Percentiles rank a stretch among this genome's conserved stretches.
phyloP scores from a whole-genome alignment of 2,329 filamentous ascomycete genomes.

The Ophidiomyces ophidiicola region DNA sequence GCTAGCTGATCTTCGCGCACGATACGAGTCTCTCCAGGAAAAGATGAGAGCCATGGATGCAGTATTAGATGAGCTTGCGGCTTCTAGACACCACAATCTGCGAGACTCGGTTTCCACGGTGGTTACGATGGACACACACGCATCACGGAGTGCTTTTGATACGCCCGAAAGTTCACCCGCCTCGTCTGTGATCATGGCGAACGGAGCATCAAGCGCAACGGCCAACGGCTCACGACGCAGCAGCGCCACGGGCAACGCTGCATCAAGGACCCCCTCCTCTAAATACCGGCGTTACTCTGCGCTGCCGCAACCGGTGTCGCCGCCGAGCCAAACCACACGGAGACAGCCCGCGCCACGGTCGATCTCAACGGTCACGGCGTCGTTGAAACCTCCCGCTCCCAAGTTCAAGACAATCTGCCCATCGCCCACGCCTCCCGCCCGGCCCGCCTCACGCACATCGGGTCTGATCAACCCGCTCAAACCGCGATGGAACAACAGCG shows the following conservation, averaged over 20 bases:
- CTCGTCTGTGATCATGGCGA: conserved; percentile 49
- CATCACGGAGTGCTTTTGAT: conserved; percentile 55
- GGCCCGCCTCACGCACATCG: conserved; percentile 23
- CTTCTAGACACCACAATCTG: conserved; percentile 56
- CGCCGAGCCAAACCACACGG: conserved; percentile 20
- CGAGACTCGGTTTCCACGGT: conserved; percentile 90
- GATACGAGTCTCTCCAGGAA: conserved; percentile 63
- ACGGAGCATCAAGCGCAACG: conserved; percentile 36
- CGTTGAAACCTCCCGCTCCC: conserved; percentile 13
- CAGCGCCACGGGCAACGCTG: conserved; percentile 34
- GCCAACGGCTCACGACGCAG: conserved; percentile 34
- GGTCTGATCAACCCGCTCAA: conserved; percentile 29
- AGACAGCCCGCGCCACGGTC: conserved; percentile 31
- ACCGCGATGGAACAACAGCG: conserved; percentile 61
- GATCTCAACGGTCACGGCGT: conserved; percentile 17
- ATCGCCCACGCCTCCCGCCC: conserved; percentile 22
- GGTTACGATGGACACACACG: conserved; percentile 67
- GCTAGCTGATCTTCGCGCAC: conserved; percentile 71
- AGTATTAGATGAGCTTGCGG: conserved; percentile 57
- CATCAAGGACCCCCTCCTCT: conserved; percentile 29
- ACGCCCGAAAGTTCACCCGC: conserved; percentile 61
- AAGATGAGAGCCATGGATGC: conserved; percentile 67
- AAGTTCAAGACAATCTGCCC: conserved; percentile 19
- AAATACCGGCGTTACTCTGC: conserved; percentile 38
- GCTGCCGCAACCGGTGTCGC: conserved; percentile 30